These are phyloP conservation scores for Candida glaebosa DNA, from an alignment of 805 yeast genomes.

Conservation along the genomic window DNA sequence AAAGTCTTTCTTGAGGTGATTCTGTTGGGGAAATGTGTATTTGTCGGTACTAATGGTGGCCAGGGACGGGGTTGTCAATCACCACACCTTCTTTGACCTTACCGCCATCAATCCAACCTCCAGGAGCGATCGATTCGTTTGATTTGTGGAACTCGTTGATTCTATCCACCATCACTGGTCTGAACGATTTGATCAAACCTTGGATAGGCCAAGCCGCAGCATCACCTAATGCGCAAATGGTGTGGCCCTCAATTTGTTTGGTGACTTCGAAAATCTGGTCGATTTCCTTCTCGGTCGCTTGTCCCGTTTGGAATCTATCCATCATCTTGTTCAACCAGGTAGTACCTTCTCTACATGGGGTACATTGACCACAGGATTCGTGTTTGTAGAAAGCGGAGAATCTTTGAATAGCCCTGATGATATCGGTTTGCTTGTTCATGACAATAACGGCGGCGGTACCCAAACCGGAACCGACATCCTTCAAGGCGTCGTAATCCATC, in stretches of 20 bases:
- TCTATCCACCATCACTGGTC: conserved; percentile 78
- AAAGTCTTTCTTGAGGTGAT: no score
- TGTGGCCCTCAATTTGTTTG: conserved; percentile 86
- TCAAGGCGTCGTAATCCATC: conserved; percentile 87
- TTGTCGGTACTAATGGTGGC: conserved; percentile 38
- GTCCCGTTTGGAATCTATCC: conserved; percentile 77
- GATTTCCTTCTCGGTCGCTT: conserved; percentile 76
- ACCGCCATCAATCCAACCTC: conserved; percentile 76
- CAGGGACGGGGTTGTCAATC: conserved; percentile 55
- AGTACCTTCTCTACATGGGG: conserved; percentile 93
- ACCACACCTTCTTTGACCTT: conserved; percentile 61
- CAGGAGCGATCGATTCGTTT: conserved; percentile 50
- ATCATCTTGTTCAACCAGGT: conserved; percentile 81
- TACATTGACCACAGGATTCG: conserved; percentile 93
- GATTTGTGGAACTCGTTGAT: conserved; percentile 55
- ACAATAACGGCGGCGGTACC: conserved; percentile 95
- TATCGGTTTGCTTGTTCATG: conserved; percentile 82
- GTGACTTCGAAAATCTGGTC: conserved; percentile 82
- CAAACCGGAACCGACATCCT: conserved; percentile 81
- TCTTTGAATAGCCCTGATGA: conserved; percentile 82
- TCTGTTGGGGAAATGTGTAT: no score
- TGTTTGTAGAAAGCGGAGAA: conserved; percentile 82
- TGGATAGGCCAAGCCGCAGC: conserved; percentile 95
- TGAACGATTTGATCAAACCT: conserved; percentile 80
- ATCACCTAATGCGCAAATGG: conserved; percentile 89